Evolutionary conservation across 306 rosid species (phyloP).

Genomic region (Hippophae gyantsensis): DNA sequence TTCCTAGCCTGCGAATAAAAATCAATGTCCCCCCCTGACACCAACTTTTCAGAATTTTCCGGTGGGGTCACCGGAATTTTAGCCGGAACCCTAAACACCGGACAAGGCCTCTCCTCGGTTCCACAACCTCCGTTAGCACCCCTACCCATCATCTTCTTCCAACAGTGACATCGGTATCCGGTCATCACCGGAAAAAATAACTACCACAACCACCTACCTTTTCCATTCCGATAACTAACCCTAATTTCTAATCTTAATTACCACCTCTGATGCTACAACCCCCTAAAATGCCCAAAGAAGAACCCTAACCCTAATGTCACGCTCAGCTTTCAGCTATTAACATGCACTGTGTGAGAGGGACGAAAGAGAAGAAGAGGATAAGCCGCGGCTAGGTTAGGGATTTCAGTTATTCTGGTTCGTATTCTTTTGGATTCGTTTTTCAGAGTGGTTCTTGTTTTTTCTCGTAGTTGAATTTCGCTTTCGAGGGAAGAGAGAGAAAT

Average conservation of each 20-base stretch:
- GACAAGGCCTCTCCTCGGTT: conserved; percentile 38
- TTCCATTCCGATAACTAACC: conserved; percentile 57
- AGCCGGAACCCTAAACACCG: conserved; percentile 37
- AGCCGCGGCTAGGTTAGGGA: conserved; percentile 67
- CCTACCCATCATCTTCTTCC: conserved; percentile 47
- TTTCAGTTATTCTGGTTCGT: conserved; percentile 56
- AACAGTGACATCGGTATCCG: conserved; percentile 64
- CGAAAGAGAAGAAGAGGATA: conserved; percentile 27
- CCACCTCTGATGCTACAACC: neutral
- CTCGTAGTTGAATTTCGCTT: conserved; percentile 49
- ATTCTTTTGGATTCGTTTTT: conserved; percentile 58
- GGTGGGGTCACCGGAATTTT: conserved; percentile 30
- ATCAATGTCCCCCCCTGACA: conserved; percentile 27
- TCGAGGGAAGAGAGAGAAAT: conserved; percentile 23
- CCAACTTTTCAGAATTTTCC: conserved; percentile 19
- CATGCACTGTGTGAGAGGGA: conserved; percentile 6
- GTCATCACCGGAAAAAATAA: conserved; percentile 66
- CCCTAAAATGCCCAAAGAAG: neutral
- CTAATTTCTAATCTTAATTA: conserved; percentile 25
- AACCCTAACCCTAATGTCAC: conserved; percentile 28
- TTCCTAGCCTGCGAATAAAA: conserved; percentile 70
- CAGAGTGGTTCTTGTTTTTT: conserved; percentile 22
- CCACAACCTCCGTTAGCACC: conserved; percentile 42
- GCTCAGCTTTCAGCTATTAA: conserved; percentile 12
- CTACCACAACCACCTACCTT: conserved; percentile 23